Evolutionary conservation across 1,284 basidiomycete genomes (phyloP), one percentile per base, ranked within the genome.

Genomic region (Hymenochaete sp.): DNA sequence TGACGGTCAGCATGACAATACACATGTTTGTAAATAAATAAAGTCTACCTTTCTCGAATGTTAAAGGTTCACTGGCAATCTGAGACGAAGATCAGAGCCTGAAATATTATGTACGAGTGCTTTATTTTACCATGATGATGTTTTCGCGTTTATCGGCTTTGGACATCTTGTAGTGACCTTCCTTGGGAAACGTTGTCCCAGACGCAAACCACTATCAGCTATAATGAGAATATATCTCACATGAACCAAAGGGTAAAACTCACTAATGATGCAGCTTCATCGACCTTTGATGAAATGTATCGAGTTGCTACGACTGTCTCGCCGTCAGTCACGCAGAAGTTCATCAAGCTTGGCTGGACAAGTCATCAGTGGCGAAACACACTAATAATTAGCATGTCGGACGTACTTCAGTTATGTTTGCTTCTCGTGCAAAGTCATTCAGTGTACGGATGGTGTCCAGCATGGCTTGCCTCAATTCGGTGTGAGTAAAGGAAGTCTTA

Each of bases 311-410:
- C 79, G 11, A 98, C 89, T 38, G 83, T 89, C 56, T 89, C 77
- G 1, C 95, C 95, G 59, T 98, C 95, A 1, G 92, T 92, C 21
- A 98, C 84, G 57, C 91, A 93, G 60, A 96, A 98, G 61, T 98
- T 98, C 82, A 95, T 79, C 49, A 97, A 65, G 55, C 85, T 90
- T 10, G 93, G 93, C 75, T 92, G 58, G 3, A 54, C 55, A 52
- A 53, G 42, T 4, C 16, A 44, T 29, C 22, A 39, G 9, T 24
- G 11, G 21, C 13, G 14, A 35, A 33, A 41, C 9, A 14, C 18
- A 9, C 11, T 7, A 24, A 16, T 21, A 26, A 7, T 42, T 19
- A 19, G 42, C 25, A 10, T 24, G 31, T 19, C 31, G 14, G 29
- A 4, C 22, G 22, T 57, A 82, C 86, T 68, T 85, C 84, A 8